Evolutionary conservation across 2,329 filamentous ascomycete genomes (phyloP).

Genomic region (Cryphonectria carpinicola): DNA sequence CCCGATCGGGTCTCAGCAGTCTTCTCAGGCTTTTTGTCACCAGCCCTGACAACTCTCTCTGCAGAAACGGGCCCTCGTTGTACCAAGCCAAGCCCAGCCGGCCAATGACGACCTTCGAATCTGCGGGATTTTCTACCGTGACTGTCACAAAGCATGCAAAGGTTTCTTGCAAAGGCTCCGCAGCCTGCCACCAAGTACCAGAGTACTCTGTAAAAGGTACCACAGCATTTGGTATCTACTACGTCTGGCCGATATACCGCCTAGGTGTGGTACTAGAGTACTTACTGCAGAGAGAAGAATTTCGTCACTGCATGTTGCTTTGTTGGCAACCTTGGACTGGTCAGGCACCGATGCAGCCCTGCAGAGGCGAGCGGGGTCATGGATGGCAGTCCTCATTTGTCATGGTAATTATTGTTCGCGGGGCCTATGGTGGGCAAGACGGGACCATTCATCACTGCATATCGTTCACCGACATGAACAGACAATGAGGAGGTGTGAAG

Average conservation of each 20-base stretch:
- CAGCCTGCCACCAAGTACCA: not conserved
- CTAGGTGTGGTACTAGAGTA: not conserved
- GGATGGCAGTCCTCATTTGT: not conserved
- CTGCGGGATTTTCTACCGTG: constrained; percentile 21
- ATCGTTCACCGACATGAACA: not conserved
- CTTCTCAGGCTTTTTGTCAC: not conserved
- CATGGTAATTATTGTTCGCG: not conserved
- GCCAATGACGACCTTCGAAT: constrained; percentile 21
- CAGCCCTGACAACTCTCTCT: constrained; percentile 1
- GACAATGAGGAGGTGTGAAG: not conserved
- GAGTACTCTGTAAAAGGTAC: not conserved
- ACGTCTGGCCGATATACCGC: not conserved
- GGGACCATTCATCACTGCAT: not conserved
- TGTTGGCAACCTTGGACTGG: constrained; percentile 6
- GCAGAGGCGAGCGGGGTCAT: not conserved
- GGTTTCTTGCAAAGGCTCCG: not conserved
- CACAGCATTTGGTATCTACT: not conserved
- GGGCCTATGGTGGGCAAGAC: not conserved
- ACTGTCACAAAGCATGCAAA: not conserved
- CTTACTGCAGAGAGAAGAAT: not conserved
- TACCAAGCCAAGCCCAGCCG: not conserved
- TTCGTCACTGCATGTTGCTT: not conserved
- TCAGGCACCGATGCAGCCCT: not conserved
- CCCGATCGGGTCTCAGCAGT: not conserved
- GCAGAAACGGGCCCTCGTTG: not conserved